Conservation (phyloP, 805 yeast species). For the Yarrowia porcina region DNA sequence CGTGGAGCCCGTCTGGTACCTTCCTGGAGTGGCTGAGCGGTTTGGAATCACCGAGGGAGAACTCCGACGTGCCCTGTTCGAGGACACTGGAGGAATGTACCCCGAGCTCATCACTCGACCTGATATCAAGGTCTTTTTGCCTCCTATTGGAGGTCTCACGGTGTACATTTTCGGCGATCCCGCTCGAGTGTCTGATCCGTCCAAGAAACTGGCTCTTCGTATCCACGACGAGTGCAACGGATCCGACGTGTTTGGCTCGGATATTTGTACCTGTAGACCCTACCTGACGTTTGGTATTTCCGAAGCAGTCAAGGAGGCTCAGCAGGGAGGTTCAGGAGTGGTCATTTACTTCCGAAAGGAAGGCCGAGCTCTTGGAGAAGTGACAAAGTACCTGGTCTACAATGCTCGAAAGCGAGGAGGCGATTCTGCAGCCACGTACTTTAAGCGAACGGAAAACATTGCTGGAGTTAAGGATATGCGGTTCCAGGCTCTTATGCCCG, state of each 20-base stretch:
- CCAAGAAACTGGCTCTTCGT: constrained; percentile 53
- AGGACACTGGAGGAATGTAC: constrained; percentile 69
- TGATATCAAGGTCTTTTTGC: constrained; percentile 61
- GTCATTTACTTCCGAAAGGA: constrained; percentile 67
- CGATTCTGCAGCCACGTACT: constrained; percentile 64
- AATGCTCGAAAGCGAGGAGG: constrained; percentile 69
- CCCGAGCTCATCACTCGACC: constrained; percentile 68
- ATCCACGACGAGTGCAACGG: constrained; percentile 71
- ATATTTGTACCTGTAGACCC: constrained; percentile 68
- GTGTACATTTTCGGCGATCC: constrained; percentile 67
- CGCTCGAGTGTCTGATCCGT: constrained; percentile 50
- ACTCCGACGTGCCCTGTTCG: constrained; percentile 58
- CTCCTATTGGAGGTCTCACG: constrained; percentile 68
- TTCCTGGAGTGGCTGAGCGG: constrained; percentile 66
- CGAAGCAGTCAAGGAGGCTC: constrained; percentile 68
- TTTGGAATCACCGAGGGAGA: constrained; percentile 55
- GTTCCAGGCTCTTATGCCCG: constrained; percentile 71
- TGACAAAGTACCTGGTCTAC: constrained; percentile 65
- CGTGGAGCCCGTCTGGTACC: constrained; percentile 67
- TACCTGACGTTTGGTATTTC: constrained; percentile 62
- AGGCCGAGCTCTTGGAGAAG: constrained; percentile 69
- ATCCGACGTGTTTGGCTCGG: constrained; percentile 65
- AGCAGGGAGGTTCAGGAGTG: constrained; percentile 60
- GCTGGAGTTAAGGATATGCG: constrained; percentile 74
- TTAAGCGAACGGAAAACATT: constrained; percentile 65